Base-by-base conservation (phyloP, 192 early-diverging fungal species). In the Mortierella antarctica region DNA sequence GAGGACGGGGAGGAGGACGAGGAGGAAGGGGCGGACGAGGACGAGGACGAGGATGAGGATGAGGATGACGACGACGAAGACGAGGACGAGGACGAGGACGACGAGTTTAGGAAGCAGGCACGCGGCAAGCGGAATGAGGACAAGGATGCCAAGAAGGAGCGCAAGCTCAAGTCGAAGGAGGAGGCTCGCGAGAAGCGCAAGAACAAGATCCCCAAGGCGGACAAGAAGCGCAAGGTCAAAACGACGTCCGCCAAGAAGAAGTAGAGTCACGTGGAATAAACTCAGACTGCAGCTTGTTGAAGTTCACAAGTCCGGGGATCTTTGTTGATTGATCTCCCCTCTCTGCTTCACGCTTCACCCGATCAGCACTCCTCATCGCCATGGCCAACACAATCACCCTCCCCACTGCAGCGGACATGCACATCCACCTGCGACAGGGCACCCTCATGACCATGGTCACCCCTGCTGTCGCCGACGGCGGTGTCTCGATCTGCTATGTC, bases 191-290 rank as follows among this genome's bases (percentile, higher is more conserved):
- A 97, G 72, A 93, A 94, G 77, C 87, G 97, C 76, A 97, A 98
- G 76, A 88, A 86, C 74, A 99, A 99, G 86, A 91, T 97, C 15
- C 96, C 97, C 23, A 99, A 99, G 84, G 90, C 94, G 15, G 95
- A 96, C 80, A 99, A 99, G 83, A 99, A 98, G 83, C 89, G 95
- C 65, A 96, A 94, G 77, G 89, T 95, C 72, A 70, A 62, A 52
- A 54, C 59, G 52, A 62, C 59, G 0, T 70, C 69, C 0, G 23
- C 51, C 7, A 62, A 70, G 50, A 62, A 70, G 51, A 62, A 62
- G 59, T 70, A 62, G 54, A 20, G 44, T 31, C 31, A 31, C 31
- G 31, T 31, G 31, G 31, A 31, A 31, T 31, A 31, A 31, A 31
- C 31, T 31, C n/a, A 31, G 31, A 31, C 1, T 31, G 31, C n/a